Conservation (phyloP, 2,329 filamentous ascomycete species). For the Fusarium continuum region DNA sequence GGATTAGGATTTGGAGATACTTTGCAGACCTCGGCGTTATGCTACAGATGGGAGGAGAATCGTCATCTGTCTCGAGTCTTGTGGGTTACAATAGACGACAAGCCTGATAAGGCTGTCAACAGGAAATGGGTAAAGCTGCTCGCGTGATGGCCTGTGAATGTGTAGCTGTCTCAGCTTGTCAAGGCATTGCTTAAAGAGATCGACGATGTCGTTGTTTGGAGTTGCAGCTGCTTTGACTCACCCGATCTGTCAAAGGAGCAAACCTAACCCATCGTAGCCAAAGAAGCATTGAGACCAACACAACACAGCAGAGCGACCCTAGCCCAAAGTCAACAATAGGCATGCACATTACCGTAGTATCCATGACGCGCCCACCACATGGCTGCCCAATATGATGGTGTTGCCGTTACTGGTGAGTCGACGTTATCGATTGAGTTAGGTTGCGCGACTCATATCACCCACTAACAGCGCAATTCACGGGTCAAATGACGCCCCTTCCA, state of each 20-base stretch:
- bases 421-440: conserved; percentile 36
- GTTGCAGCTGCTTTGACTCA: conserved; percentile 7
- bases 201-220: conserved; percentile 18
- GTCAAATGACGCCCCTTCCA: conserved; percentile 43
- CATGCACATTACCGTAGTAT: conserved; percentile 12
- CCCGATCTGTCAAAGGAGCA: background rate
- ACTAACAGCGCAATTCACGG: conserved; percentile 29
- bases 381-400: conserved; percentile 22
- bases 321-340: background rate
- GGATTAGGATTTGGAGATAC: background rate
- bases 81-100: background rate
- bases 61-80: background rate
- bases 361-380: conserved; percentile 30
- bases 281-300: background rate
- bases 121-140: conserved; percentile 1
- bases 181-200: conserved; percentile 14
- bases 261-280: background rate
- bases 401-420: conserved; percentile 17
- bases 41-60: background rate
- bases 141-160: conserved; percentile 32
- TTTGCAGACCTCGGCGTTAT: background rate
- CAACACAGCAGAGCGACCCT: background rate
- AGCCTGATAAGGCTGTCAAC: background rate
- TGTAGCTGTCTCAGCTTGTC: conserved; percentile 15
- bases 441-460: conserved; percentile 23